These are phyloP conservation scores for Curvularia eragrostidis DNA, from an alignment of 2,329 filamentous ascomycete species.

Conservation along the genomic window DNA sequence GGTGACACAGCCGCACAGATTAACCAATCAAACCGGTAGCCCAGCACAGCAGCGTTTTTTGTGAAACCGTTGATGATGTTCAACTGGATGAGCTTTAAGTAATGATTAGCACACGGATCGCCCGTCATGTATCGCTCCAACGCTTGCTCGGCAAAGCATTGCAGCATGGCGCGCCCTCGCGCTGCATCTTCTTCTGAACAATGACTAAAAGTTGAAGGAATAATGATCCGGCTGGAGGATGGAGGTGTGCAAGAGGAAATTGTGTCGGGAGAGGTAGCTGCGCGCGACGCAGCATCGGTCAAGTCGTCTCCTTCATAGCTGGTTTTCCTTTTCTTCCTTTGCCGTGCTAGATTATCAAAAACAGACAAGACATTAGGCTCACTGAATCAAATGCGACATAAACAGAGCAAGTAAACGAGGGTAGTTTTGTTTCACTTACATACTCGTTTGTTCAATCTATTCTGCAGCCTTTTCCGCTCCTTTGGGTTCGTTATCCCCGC, in stretches of 20 bases:
- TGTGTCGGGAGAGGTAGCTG: not conserved
- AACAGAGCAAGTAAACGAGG: not conserved
- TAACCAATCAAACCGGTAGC: conserved; percentile 17
- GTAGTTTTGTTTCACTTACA: not conserved
- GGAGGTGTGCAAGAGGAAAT: not conserved
- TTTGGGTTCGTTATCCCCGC: conserved; percentile 23
- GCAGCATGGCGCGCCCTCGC: conserved; percentile 9
- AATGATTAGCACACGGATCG: conserved; percentile 17
- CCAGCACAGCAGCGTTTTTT: conserved; percentile 19
- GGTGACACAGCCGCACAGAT: conserved; percentile 22
- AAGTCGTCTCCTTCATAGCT: not conserved
- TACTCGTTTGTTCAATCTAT: conserved; percentile 29
- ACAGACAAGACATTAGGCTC: not conserved
- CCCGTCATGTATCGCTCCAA: conserved; percentile 27
- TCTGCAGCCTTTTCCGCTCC: conserved; percentile 28
- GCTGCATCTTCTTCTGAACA: conserved; percentile 1
- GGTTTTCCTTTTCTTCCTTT: not conserved
- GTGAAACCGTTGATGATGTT: conserved; percentile 22
- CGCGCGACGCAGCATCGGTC: not conserved
- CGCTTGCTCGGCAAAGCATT: conserved; percentile 26
- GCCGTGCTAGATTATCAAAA: not conserved
- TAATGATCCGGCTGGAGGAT: not conserved
- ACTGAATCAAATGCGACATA: not conserved
- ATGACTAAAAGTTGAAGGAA: conserved; percentile 1
- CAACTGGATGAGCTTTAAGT: conserved; percentile 22